These are phyloP conservation scores for Creolimax fragrantissima DNA, from an alignment of 78 protist genomes.

Conservation along the genomic window DNA sequence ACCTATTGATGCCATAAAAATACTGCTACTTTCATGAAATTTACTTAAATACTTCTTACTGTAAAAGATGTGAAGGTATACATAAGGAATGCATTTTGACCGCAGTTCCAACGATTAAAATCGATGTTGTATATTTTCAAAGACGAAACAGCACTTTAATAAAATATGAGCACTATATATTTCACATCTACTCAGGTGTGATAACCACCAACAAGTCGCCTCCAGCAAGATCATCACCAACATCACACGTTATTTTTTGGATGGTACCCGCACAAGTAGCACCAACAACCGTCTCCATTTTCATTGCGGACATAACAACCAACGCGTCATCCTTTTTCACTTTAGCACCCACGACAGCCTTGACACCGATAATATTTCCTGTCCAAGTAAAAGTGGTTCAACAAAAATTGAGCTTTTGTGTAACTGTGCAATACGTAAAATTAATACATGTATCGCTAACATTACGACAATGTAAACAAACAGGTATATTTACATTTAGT, in stretches of 20 bases:
- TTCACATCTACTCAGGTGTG: not conserved
- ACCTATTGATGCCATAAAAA: too few relatives aligned
- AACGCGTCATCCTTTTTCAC: slow-evolving; percentile 46
- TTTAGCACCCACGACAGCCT: slow-evolving; percentile 32
- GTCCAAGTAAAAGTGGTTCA: not conserved
- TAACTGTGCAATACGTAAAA: not conserved
- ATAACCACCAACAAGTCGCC: slow-evolving; percentile 14
- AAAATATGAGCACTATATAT: too few relatives aligned
- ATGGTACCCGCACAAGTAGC: slow-evolving; percentile 6
- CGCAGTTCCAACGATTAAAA: too few relatives aligned
- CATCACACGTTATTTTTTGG: not conserved
- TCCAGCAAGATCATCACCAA: slow-evolving; percentile 11
- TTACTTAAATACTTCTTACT: too few relatives aligned
- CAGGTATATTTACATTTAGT: too few relatives aligned
- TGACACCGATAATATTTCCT: slow-evolving; percentile 35
- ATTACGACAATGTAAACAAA: slow-evolving; percentile 28
- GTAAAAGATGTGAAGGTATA: too few relatives aligned
- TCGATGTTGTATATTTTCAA: too few relatives aligned
- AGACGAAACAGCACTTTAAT: too few relatives aligned
- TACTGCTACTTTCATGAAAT: too few relatives aligned
- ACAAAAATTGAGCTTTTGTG: not conserved
- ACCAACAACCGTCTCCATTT: slow-evolving; percentile 59
- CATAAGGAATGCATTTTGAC: too few relatives aligned
- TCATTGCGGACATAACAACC: slow-evolving; percentile 71
- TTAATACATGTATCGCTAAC: slow-evolving; percentile 12